A percentile compares a stretch with the other conserved stretches of the same genome.
phyloP scores from a whole-genome alignment of 768 basidiomycete genomes.

The Russula dissimulans region DNA sequence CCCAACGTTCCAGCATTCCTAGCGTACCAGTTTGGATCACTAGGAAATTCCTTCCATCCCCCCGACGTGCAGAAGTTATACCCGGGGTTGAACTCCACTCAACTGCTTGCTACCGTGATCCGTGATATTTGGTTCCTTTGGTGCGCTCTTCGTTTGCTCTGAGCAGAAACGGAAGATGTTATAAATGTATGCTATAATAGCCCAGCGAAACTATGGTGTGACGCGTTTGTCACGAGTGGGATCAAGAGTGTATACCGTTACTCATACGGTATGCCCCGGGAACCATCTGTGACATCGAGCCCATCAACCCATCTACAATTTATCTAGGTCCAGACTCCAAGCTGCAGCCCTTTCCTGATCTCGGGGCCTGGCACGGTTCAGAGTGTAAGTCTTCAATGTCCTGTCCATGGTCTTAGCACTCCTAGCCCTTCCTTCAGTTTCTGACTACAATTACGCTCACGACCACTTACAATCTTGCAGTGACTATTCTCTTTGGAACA shows the following conservation, averaged over 20 bases:
- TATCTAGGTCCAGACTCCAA: constrained; percentile 2
- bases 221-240: not conserved
- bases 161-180: too few species aligned
- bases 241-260: constrained; percentile 2
- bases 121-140: constrained; percentile 4
- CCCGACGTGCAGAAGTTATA: not conserved
- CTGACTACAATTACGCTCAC: too few species aligned
- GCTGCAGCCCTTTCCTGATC: not conserved
- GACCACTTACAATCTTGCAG: not conserved
- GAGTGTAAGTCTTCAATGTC: not conserved
- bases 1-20: not conserved
- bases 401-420: not conserved
- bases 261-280: not conserved
- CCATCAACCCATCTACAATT: not conserved
- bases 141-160: not conserved
- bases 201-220: constrained; percentile 5
- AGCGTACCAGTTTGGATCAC: not conserved
- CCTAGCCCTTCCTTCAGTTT: not conserved
- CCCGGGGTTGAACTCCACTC: not conserved
- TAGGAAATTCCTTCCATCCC: not conserved
- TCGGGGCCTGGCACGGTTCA: not conserved
- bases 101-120: not conserved
- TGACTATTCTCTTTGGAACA: not conserved
- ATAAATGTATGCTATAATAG: not conserved
- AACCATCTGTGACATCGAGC: too few species aligned